phyloP scores from a whole-genome alignment of 1,284 basidiomycete species.

The Xerocomus amazonicus region DNA sequence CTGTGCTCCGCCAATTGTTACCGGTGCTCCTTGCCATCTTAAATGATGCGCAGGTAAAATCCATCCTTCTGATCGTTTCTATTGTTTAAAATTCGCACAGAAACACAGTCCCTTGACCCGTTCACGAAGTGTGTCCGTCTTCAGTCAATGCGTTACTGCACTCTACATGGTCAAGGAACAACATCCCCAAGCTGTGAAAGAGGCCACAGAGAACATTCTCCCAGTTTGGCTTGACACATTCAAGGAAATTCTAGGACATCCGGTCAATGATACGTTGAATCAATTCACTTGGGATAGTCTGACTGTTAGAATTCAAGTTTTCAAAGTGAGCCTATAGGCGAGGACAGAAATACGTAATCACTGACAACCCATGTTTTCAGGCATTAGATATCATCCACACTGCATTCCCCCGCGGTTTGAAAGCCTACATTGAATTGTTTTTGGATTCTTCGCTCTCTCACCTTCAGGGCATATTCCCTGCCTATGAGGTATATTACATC shows the following conservation, averaged over 20 bases:
- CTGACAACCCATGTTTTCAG: constrained; percentile 35
- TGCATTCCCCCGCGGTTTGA: constrained; percentile 69
- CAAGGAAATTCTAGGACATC: constrained; percentile 69
- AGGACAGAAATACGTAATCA: not conserved
- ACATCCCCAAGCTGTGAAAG: constrained; percentile 81
- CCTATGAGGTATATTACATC: constrained; percentile 70
- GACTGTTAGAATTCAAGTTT: constrained; percentile 73
- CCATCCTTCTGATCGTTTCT: not conserved
- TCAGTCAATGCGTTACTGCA: constrained; percentile 85
- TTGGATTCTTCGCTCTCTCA: constrained; percentile 63
- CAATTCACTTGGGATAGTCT: constrained; percentile 73
- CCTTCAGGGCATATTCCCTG: constrained; percentile 61
- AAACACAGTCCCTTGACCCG: constrained; percentile 76
- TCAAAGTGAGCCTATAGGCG: constrained; percentile 52
- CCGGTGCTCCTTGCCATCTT: constrained; percentile 85
- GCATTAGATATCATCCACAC: constrained; percentile 72
- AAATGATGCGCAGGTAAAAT: constrained; percentile 64
- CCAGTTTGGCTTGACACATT: constrained; percentile 90
- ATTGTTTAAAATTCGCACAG: constrained; percentile 34
- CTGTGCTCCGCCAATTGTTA: constrained; percentile 79
- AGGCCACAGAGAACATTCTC: constrained; percentile 76
- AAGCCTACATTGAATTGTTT: constrained; percentile 57
- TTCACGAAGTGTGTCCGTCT: constrained; percentile 82
- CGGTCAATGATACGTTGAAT: constrained; percentile 55
- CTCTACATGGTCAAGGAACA: constrained; percentile 94